Base-by-base conservation (phyloP, 1,139 yeast species). In the Candida sanyaensis region DNA sequence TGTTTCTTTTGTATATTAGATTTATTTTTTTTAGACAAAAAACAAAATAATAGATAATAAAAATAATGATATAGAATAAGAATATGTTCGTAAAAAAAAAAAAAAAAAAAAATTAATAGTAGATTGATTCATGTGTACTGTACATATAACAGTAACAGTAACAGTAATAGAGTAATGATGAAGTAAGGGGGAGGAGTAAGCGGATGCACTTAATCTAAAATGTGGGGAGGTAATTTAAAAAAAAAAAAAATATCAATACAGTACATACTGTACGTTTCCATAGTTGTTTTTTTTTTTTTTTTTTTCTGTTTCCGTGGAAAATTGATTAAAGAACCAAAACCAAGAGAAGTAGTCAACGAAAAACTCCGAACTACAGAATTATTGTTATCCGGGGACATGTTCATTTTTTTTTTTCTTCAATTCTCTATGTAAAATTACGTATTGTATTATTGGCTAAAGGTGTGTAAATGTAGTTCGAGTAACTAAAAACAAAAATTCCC, bases 1-100 rank as follows among this genome's bases (percentile, higher is more conserved):
- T 12, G 17, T 32, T 17, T 32, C 34, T 32, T 8, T 31, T 32
- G 34, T 32, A 32, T 24, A 36, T 23, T 36, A 36, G 38, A 36
- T 36, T 29, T 23, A 29, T 39, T 26, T 30, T 30, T 39, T 9
- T 26, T 29, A 30, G 36, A 39, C 34, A 30, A 21, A 24, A 38
- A 39, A n/a, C 11, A 39, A 39, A 29, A n/a, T 7, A 21, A 39
- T 17, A 39, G 38, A 36, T 36, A 37, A 29, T 30, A 37, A 26
- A 33, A 13, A 13, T 24, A 12, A 24, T 37, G 39, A 36, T 24
- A 36, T 36, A 36, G 17, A 23, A 24, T 23, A 10, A 12, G 30
- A 6, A 11, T 26, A 26, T 21, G 5, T 26, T 24, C 5, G 17
- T 32, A 12, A 6, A 12, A 9, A 13, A 12, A 17, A 17, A 17